Conservation (phyloP, 1,284 basidiomycete genomes). For the Tylopilus orsonianus region DNA sequence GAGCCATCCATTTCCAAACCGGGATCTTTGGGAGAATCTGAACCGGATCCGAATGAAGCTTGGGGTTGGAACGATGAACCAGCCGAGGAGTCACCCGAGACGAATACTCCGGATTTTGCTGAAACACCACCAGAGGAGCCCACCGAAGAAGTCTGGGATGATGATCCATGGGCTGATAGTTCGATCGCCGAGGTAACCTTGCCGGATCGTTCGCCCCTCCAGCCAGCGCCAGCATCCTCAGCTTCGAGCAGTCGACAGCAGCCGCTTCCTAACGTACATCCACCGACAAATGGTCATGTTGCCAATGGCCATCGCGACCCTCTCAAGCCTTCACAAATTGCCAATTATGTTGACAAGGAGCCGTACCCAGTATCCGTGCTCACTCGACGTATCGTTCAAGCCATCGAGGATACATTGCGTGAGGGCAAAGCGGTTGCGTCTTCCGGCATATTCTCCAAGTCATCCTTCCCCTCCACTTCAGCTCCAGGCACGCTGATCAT, state of each 20-base stretch:
- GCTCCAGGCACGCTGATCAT: constrained; percentile 54
- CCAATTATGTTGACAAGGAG: constrained; percentile 43
- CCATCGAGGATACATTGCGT: constrained; percentile 56
- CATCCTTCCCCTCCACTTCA: constrained; percentile 25
- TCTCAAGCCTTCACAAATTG: constrained; percentile 14
- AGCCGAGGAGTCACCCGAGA: constrained; percentile 20
- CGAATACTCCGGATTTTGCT: constrained; percentile 22
- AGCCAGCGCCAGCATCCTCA: constrained; percentile 27
- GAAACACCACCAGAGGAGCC: constrained; percentile 19
- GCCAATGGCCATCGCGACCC: constrained; percentile 19
- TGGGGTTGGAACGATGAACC: constrained; percentile 65
- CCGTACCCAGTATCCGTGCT: constrained; percentile 57
- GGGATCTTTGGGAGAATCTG: constrained; percentile 17
- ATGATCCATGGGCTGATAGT: constrained; percentile 63
- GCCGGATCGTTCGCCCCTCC: constrained; percentile 40
- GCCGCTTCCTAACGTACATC: constrained; percentile 10
- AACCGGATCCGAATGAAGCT: constrained; percentile 47
- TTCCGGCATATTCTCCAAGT: constrained; percentile 51
- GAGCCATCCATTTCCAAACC: constrained; percentile 13
- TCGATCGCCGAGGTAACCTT: constrained; percentile 25
- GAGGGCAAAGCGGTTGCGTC: constrained; percentile 59
- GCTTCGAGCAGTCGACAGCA: constrained; percentile 50
- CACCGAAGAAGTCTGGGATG: constrained; percentile 47
- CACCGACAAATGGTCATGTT: constrained; percentile 32
- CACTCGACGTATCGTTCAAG: constrained; percentile 54